These are phyloP conservation scores for Diutina neorugosa DNA, from an alignment of 1,139 yeast species.

Conservation along the genomic window DNA sequence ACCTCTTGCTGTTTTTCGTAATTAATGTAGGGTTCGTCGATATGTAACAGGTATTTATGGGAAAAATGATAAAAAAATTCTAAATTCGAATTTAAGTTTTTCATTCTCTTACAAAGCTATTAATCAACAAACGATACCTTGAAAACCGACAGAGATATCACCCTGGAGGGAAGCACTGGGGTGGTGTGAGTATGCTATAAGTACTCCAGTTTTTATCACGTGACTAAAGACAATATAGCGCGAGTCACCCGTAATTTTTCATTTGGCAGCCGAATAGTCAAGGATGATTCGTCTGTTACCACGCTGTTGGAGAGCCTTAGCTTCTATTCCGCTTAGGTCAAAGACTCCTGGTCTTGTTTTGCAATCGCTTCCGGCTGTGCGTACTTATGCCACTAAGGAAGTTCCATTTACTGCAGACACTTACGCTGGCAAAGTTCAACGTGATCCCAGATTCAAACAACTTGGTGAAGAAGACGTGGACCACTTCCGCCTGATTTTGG, in stretches of 20 bases:
- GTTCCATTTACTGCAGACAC: slow-evolving; percentile 54
- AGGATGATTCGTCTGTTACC: not conserved
- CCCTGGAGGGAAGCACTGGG: too few relatives aligned
- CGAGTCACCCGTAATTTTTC: not conserved
- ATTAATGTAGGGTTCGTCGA: too few relatives aligned
- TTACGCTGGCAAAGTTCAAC: slow-evolving; percentile 39
- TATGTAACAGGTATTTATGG: too few relatives aligned
- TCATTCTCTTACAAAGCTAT: too few relatives aligned
- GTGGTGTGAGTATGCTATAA: too few relatives aligned
- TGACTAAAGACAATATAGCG: not conserved
- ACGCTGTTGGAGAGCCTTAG: not conserved
- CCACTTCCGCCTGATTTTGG: slow-evolving; percentile 46
- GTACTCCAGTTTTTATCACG: not conserved
- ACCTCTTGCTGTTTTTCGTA: too few relatives aligned
- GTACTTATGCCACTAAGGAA: slow-evolving; percentile 12
- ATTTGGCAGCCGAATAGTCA: not conserved
- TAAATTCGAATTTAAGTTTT: too few relatives aligned
- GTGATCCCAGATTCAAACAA: slow-evolving; percentile 32
- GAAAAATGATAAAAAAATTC: too few relatives aligned
- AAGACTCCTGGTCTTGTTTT: not conserved
- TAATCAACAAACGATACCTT: too few relatives aligned
- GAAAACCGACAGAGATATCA: too few relatives aligned
- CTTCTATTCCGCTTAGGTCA: not conserved
- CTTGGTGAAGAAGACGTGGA: slow-evolving; percentile 48
- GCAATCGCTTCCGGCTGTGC: not conserved